phyloP scores from a whole-genome alignment of 2,329 filamentous ascomycete genomes.

The Tolypocladium pustulatum region DNA sequence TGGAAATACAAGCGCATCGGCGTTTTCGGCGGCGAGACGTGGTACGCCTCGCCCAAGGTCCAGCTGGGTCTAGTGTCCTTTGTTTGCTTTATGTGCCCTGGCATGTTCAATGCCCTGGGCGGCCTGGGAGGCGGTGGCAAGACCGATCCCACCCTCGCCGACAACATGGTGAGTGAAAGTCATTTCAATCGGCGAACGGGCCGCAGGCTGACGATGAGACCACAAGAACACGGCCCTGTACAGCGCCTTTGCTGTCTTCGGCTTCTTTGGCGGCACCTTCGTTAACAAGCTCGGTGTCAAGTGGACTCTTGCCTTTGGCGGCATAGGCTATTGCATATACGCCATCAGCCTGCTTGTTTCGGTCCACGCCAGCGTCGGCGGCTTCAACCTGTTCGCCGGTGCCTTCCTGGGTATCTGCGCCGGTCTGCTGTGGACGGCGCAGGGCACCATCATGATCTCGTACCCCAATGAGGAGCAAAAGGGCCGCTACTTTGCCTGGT shows the following conservation, averaged over 20 bases:
- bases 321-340: slow-evolving; percentile 69
- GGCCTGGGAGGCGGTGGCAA: slow-evolving; percentile 53
- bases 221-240: slow-evolving; percentile 58
- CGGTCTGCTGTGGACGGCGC: slow-evolving; percentile 71
- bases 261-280: slow-evolving; percentile 64
- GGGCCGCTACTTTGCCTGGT: slow-evolving; percentile 80
- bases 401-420: slow-evolving; percentile 69
- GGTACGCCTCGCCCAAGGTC: slow-evolving; percentile 63
- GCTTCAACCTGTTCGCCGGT: slow-evolving; percentile 68
- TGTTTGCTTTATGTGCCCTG: slow-evolving; percentile 53
- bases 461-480: slow-evolving; percentile 75
- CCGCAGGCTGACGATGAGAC: too few relatives aligned
- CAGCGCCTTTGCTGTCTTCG: slow-evolving; percentile 58
- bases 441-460: slow-evolving; percentile 81
- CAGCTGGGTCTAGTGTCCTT: slow-evolving; percentile 58
- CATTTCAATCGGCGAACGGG: too few relatives aligned
- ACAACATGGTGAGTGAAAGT: neutral
- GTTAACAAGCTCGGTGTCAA: slow-evolving; percentile 66
- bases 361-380: slow-evolving; percentile 54
- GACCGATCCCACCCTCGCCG: slow-evolving; percentile 29
- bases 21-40: slow-evolving; percentile 31
- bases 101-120: slow-evolving; percentile 62
- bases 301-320: slow-evolving; percentile 58
- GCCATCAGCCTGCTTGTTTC: slow-evolving; percentile 60
- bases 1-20: too few relatives aligned